Conservation (phyloP, 148 eudicot genomes). For the Selenicereus undatus region DNA sequence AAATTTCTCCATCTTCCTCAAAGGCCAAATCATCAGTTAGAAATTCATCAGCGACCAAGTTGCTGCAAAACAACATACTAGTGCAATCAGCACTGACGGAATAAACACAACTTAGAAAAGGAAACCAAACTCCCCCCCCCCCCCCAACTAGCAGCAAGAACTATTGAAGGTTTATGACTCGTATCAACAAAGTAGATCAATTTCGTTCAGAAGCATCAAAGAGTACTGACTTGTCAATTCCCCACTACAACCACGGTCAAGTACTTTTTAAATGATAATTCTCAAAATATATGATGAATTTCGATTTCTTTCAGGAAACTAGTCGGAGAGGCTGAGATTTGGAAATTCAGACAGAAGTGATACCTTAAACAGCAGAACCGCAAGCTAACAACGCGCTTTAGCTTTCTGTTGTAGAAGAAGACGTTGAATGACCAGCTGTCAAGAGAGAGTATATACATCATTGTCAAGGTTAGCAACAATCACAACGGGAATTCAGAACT, state of each 20-base stretch:
- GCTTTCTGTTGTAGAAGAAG: conserved; percentile 91
- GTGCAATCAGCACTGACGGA: background rate
- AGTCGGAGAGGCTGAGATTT: no score
- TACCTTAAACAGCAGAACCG: conserved; percentile 87
- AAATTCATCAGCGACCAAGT: conserved; percentile 71
- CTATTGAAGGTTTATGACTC: background rate
- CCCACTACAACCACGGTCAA: background rate
- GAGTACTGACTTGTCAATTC: background rate
- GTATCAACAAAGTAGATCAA: background rate
- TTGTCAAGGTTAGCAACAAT: conserved; percentile 1
- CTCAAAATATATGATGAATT: no score
- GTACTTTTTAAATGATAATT: background rate
- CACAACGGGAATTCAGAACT: conserved; percentile 3
- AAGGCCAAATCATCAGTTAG: conserved; percentile 37
- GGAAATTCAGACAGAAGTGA: background rate
- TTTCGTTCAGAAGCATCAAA: background rate
- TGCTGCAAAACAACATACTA: conserved; percentile 46
- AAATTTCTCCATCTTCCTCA: conserved; percentile 77
- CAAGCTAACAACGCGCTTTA: conserved; percentile 87
- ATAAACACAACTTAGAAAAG: background rate
- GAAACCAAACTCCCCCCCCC: background rate
- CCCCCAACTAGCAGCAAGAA: background rate
- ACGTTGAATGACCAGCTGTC: conserved; percentile 93
- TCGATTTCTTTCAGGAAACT: no score
- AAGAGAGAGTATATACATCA: conserved; percentile 9